Percentiles rank a stretch among this genome's conserved stretches.
phyloP scores from a whole-genome alignment of 177 flowering plant genomes.

The Vitis hybrid region DNA sequence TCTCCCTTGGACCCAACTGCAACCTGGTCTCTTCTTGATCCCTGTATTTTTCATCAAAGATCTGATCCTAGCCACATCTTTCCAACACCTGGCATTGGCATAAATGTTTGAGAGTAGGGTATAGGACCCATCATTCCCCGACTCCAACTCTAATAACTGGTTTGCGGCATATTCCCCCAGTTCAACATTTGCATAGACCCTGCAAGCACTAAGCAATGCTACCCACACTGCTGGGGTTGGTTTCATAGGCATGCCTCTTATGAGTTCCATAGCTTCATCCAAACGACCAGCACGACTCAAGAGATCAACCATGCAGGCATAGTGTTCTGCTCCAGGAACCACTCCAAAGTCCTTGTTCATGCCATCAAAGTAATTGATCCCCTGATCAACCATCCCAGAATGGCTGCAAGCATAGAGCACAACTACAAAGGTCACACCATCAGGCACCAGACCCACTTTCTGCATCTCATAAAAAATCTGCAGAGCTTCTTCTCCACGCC shows the following conservation, averaged over 20 bases:
- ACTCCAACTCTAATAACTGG: not conserved
- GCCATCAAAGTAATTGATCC: not conserved
- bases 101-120: not conserved
- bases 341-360: not conserved
- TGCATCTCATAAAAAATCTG: not conserved
- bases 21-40: too few relatives aligned
- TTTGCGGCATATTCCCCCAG: not conserved
- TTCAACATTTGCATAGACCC: not conserved
- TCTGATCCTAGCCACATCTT: too few relatives aligned
- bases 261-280: conserved; percentile 1
- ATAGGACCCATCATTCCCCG: not conserved
- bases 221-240: not conserved
- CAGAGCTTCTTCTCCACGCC: not conserved
- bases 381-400: conserved; percentile 2
- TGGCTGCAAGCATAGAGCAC: not conserved
- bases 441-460: not conserved
- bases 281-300: not conserved
- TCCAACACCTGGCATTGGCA: not conserved
- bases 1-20: too few relatives aligned
- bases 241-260: not conserved
- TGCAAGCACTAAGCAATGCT: conserved; percentile 1
- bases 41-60: too few relatives aligned
- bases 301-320: conserved; percentile 1
- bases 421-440: not conserved
- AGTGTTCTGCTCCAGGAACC: not conserved